Conservation (phyloP, 805 yeast species). For the Suhomyces prunicola region DNA sequence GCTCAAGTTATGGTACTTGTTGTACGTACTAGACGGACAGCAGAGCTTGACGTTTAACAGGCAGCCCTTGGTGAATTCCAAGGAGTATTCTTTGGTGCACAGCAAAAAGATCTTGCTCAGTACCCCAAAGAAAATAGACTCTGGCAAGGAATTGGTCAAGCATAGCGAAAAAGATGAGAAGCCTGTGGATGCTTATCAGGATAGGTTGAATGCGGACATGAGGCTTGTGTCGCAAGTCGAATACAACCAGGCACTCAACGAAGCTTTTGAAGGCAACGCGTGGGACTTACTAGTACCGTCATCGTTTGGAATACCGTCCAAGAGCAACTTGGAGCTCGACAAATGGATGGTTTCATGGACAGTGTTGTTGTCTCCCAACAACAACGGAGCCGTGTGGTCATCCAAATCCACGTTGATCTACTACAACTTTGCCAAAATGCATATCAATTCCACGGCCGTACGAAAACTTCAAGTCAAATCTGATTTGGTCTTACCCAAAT, state of each 20-base stretch:
- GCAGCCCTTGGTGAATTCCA: conserved; percentile 50
- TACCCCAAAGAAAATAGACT: background rate
- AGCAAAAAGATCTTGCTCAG: conserved; percentile 38
- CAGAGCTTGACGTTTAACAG: conserved; percentile 61
- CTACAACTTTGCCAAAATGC: conserved; percentile 74
- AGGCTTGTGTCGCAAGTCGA: conserved; percentile 65
- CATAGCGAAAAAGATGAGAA: background rate
- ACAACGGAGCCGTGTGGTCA: conserved; percentile 58
- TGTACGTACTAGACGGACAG: conserved; percentile 66
- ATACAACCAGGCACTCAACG: conserved; percentile 60
- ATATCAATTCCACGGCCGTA: conserved; percentile 55
- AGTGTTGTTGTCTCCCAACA: conserved; percentile 58
- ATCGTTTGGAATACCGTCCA: conserved; percentile 65
- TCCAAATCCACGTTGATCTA: conserved; percentile 67
- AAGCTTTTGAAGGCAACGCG: conserved; percentile 54
- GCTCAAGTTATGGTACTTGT: conserved; percentile 62
- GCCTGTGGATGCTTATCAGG: background rate
- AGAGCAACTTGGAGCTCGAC: conserved; percentile 62
- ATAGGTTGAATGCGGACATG: conserved; percentile 38
- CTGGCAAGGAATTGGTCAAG: conserved; percentile 2
- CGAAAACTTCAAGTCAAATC: conserved; percentile 36
- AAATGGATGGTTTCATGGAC: conserved; percentile 85
- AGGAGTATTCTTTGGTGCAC: conserved; percentile 43
- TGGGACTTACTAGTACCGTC: conserved; percentile 62
- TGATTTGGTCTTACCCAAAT: conserved; percentile 29